Base-by-base conservation (phyloP, 129 eudicot genomes). In the Flaveria sonorensis region DNA sequence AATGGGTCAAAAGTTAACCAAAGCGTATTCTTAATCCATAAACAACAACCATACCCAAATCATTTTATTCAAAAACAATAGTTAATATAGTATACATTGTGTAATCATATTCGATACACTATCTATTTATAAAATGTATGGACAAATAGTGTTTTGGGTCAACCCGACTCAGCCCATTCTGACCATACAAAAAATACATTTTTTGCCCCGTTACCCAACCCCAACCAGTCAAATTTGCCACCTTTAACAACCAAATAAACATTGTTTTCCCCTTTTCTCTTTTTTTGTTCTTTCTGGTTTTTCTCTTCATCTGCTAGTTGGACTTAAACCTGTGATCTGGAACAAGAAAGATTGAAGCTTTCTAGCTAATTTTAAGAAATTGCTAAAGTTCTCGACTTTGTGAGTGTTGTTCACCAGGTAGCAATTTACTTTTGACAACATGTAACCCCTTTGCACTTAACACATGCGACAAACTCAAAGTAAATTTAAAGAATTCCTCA, bases 311-410 rank as follows among this genome's bases (percentile, higher is more conserved):
- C 24, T 46, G 30, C 57, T 42, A 57, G 68, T 16, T 12, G 3
- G 75, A 51, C 70, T 57, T 21, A 14, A 60, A 43, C 5, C 32
- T 55, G 66, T n/a, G 66, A 32, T 3, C 79, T 42, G 24, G 43
- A 75, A 46, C 62, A 46, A 26, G 71, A 62, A 75, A 46, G 71
- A 12, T 52, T 2, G 24, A 76, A 76, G 63, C 40, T 30, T 76
- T 76, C 24, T 65, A 51, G 24, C 51, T 51, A 66, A 51, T 19
- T 13, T 21, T 16, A 2, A 32, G 30, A 66, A 64, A 36, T 23
- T 51, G 26, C 24, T 26, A 48, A 7, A 26, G 7, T 48, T 26
- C 26, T 48, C 24, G 45, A 40, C 43, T 36, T 43, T 40, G 55
- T 0, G 3, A 42, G 53, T 7, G 23, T 42, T 7, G 7, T 66